Conservation (phyloP, 257 asterid species). For the Apocynum venetum region DNA sequence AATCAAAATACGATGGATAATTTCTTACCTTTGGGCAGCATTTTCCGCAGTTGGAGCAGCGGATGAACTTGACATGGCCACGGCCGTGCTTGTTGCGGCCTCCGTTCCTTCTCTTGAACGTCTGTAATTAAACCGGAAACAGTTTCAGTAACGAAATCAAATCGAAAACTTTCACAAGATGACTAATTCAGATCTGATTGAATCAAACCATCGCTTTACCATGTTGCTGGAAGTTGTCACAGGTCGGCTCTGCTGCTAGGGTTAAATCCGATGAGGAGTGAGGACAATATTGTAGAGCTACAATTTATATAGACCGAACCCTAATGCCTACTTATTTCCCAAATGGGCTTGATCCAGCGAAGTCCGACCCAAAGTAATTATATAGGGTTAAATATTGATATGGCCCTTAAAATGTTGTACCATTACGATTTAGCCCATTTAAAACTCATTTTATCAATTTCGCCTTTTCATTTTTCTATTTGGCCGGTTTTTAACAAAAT, state of each 20-base stretch:
- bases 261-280: not conserved
- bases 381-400: too few species aligned
- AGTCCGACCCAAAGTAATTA: not conserved
- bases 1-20: not conserved
- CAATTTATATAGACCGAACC: not conserved
- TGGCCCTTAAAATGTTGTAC: too few species aligned
- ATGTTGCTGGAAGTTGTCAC: not conserved
- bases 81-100: conserved; percentile 69
- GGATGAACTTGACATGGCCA: conserved; percentile 48
- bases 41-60: conserved; percentile 64
- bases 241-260: conserved; percentile 9
- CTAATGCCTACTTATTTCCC: not conserved
- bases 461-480: too few species aligned
- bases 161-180: too few species aligned
- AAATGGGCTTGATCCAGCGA: not conserved
- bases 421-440: too few species aligned
- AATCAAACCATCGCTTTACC: not conserved
- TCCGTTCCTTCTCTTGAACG: conserved; percentile 60
- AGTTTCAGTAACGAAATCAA: not conserved
- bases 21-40: conserved; percentile 53
- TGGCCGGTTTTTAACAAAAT: too few species aligned
- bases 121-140: conserved; percentile 21
- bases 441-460: too few species aligned
- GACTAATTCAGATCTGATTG: not conserved
- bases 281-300: not conserved